Evolutionary conservation across 2,329 filamentous ascomycete species (phyloP).

Genomic region (Cercospora zeae-maydis): DNA sequence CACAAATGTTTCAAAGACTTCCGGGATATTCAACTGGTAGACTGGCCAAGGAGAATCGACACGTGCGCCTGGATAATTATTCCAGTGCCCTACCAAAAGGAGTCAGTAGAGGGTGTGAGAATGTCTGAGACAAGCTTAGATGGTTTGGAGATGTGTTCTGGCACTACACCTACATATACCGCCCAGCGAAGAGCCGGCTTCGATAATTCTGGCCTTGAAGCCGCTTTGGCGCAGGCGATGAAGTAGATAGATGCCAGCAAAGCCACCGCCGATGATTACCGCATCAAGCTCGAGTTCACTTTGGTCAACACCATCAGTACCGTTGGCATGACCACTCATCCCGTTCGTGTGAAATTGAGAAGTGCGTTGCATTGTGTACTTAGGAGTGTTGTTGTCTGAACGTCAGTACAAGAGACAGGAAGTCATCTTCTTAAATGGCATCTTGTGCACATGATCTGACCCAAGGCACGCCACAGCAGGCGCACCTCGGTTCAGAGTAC

Average conservation of each 20-base stretch:
- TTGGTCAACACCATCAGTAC: not conserved
- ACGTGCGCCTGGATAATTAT: slow-evolving; percentile 42
- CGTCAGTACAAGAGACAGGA: not conserved
- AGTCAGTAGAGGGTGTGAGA: not conserved
- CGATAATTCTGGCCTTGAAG: slow-evolving; percentile 36
- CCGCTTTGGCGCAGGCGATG: slow-evolving; percentile 35
- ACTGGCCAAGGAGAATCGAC: slow-evolving; percentile 48
- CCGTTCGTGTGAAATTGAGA: not conserved
- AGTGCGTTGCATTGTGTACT: slow-evolving; percentile 7
- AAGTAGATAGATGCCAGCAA: slow-evolving; percentile 41
- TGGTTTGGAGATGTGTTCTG: not conserved
- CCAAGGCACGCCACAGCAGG: not conserved
- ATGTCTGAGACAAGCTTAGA: not conserved
- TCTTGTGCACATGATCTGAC: not conserved
- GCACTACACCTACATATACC: slow-evolving; percentile 19
- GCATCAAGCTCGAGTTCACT: slow-evolving; percentile 18
- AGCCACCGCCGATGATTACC: slow-evolving; percentile 40
- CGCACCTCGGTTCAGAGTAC: not conserved
- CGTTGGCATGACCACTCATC: not conserved
- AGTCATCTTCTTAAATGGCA: not conserved
- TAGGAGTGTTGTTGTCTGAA: not conserved
- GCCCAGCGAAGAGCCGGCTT: slow-evolving; percentile 36
- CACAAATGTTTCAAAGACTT: slow-evolving; percentile 51
- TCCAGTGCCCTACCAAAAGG: slow-evolving; percentile 38
- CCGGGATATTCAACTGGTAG: slow-evolving; percentile 47